Base-by-base conservation (phyloP, 345 rosid genomes). In the Litchi chinensis region DNA sequence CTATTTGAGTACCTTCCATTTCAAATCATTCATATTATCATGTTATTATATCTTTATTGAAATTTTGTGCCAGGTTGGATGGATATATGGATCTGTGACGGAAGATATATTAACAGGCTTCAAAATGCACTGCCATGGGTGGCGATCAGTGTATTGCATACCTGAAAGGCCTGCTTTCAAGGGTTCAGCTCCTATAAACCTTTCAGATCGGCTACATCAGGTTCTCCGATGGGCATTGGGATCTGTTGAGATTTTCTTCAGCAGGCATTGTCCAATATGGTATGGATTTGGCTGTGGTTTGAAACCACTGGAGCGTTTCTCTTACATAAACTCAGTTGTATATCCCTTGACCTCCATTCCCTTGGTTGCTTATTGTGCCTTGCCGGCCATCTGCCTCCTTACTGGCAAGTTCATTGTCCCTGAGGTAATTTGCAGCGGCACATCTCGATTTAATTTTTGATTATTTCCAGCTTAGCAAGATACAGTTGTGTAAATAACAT, bases 11-110 rank as follows among this genome's bases (percentile, higher is more conserved):
- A 54, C 21, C 57, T 19, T 44, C 24, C 12, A 50, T 66, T n/a
- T 28, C 8, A 46, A 3, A 54, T 59, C 52, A 65, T 26, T 70
- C 46, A 12, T 32, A 22, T 69, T 10, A 21, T n/a, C 50, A 59
- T n/a, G 46, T 41, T 44, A 41, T 65, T 9, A 32, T 32, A 71
- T 48, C 19, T 28, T 54, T 65, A 39, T 19, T 39, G 41, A 16
- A 76, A 22, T 19, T 39, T 4, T 44, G 22, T 13, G 63, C 57
- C 75, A 91, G 91, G 88, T 91, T 76, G 95, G 95, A 59, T 90
- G 95, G 95, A 91, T 91, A 56, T 89, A 91, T 73, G 95, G 95
- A n/a, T 91, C 94, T 8, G 93, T 91, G n/a, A 89, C 95, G 0
- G 95, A 90, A 77, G 93, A 91, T 80, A 90, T 91, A 50, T 75